A percentile compares a stretch with the other conserved stretches of the same genome.
Conservation (phyloP, 306 rosid genomes). For the Vigna radiata region DNA sequence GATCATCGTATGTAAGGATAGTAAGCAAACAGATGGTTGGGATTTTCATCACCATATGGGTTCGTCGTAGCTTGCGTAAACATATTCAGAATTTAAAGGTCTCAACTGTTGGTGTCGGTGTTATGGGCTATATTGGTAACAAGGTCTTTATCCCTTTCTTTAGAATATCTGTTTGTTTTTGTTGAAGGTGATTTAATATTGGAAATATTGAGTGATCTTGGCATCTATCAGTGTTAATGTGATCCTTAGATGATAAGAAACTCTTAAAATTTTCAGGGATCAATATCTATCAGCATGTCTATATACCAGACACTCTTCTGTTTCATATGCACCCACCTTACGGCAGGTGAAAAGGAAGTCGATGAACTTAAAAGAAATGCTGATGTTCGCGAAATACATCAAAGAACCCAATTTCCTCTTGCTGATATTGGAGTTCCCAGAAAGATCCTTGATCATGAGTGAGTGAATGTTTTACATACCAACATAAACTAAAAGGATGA, state of each 20-base stretch:
- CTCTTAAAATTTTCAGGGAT: constrained; percentile 65
- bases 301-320: constrained; percentile 88
- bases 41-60: constrained; percentile 86
- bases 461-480: constrained; percentile 47
- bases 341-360: constrained; percentile 82
- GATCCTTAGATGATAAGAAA: constrained; percentile 33
- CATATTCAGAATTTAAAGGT: constrained; percentile 91
- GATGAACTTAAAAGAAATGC: constrained; percentile 82
- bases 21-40: constrained; percentile 99
- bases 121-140: constrained; percentile 98
- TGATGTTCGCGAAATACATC: constrained; percentile 78
- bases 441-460: constrained; percentile 82
- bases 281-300: constrained; percentile 92
- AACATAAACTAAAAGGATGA: constrained; percentile 1
- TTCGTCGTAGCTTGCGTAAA: constrained; percentile 81
- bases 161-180: not conserved
- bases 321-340: constrained; percentile 91
- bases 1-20: constrained; percentile 76
- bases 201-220: not conserved
- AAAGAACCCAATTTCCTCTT: constrained; percentile 72
- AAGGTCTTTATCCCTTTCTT: constrained; percentile 63
- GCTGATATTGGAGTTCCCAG: constrained; percentile 66
- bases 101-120: constrained; percentile 96
- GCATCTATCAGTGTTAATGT: not conserved
- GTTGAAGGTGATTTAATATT: not conserved